A percentile compares a stretch with the other conserved stretches of the same genome.
phyloP scores from a whole-genome alignment of 2,329 filamentous ascomycete genomes.

The Cordyceps farinosa region DNA sequence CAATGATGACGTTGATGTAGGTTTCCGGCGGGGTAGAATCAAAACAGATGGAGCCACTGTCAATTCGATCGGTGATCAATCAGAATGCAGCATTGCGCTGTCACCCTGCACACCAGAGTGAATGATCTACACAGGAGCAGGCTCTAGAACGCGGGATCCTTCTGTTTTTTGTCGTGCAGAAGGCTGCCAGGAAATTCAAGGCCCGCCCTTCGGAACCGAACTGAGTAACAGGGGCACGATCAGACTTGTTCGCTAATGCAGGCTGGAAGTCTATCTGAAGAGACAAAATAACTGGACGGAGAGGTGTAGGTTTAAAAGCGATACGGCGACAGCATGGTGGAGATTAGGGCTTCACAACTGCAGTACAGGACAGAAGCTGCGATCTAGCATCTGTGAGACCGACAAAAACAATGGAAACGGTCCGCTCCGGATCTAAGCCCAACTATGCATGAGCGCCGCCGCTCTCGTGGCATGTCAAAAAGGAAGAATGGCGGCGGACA shows the following conservation, averaged over 20 bases:
- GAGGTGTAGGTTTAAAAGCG: too few relatives aligned
- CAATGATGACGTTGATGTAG: constrained; percentile 12
- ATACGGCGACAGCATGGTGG: too few relatives aligned
- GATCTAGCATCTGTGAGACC: background rate
- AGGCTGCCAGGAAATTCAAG: background rate
- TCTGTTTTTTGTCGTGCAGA: background rate
- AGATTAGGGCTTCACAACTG: background rate
- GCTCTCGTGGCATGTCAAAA: background rate
- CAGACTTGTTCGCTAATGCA: background rate
- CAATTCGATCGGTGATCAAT: constrained; percentile 15
- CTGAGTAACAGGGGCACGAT: background rate
- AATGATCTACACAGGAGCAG: background rate
- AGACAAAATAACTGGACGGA: background rate
- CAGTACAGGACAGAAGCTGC: background rate
- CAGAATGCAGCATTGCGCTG: constrained; percentile 5
- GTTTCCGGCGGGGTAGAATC: constrained; percentile 4
- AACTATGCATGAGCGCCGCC: background rate
- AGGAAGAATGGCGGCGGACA: background rate
- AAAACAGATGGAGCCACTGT: constrained; percentile 10
- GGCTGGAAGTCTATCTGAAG: background rate
- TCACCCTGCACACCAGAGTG: background rate
- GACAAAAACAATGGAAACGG: background rate
- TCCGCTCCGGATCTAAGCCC: background rate
- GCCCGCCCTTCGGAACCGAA: background rate
- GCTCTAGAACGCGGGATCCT: background rate